Evolutionary conservation across 441 rosid species (phyloP).

Genomic region (Capsella rubella): DNA sequence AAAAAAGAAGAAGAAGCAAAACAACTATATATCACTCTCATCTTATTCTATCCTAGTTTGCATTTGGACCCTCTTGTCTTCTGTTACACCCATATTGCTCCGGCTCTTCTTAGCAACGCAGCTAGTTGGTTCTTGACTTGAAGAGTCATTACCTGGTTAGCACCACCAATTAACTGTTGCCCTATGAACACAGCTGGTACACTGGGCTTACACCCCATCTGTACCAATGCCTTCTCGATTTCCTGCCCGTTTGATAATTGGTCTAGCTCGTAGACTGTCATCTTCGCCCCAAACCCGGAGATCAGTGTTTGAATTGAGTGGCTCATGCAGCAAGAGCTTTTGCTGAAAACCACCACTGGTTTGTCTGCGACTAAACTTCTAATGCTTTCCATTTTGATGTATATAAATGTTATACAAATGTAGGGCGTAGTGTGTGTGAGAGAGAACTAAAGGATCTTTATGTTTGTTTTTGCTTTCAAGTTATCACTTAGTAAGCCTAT

Average conservation of each 20-base stretch:
- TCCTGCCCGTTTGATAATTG: constrained; percentile 65
- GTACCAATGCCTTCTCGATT: constrained; percentile 63
- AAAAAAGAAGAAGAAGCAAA: not conserved
- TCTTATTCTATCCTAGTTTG: constrained; percentile 38
- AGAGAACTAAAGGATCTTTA: constrained; percentile 26
- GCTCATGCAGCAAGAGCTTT: constrained; percentile 78
- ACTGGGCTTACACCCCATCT: constrained; percentile 60
- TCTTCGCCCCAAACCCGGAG: constrained; percentile 68
- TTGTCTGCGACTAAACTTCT: constrained; percentile 57
- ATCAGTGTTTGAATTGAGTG: constrained; percentile 70
- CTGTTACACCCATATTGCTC: constrained; percentile 73
- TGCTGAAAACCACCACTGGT: constrained; percentile 85
- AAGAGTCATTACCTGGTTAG: constrained; percentile 74
- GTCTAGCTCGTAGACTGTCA: constrained; percentile 76
- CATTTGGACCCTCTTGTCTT: constrained; percentile 14
- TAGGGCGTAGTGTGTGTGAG: constrained; percentile 24
- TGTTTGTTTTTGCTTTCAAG: constrained; percentile 35
- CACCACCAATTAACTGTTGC: constrained; percentile 73
- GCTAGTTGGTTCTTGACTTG: constrained; percentile 66
- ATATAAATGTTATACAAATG: constrained; percentile 19
- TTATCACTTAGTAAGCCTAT: constrained; percentile 31
- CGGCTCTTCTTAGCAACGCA: constrained; percentile 65
- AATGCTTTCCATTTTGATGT: constrained; percentile 49
- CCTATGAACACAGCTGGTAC: constrained; percentile 82
- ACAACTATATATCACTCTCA: constrained; percentile 9